Evolutionary conservation across 2,329 filamentous ascomycete species (phyloP), one percentile per base, ranked within the genome.

Genomic region (Trichoderma sp.): DNA sequence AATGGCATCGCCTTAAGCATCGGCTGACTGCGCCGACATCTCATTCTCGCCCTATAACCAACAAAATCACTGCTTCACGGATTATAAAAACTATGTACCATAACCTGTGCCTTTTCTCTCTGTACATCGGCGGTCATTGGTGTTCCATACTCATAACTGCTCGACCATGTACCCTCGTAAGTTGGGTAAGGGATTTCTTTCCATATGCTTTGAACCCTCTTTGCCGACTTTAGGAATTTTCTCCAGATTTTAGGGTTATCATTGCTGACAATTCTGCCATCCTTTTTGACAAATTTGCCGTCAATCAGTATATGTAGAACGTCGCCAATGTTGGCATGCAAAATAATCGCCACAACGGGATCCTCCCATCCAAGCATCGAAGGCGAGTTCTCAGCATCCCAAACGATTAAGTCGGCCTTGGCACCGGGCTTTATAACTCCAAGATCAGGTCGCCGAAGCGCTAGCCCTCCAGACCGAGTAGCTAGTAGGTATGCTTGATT

Each of bases 401-500:
- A 87, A 0, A 87, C 78, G 0, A 86, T 78, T 1, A 88, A 60
- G 70, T 88, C 85, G 3, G 64, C 64, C 32, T 67, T 86, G 13
- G 84, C 84, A 5, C 84, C 84, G 1, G 74, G 74, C 0, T 73
- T 73, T 25, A 87, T 76, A 37, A 83, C 77, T 25, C 86, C 85
- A 0, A 88, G 75, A 70, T 87, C 86, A 0, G 77, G 75, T 0
- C 84, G 78, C 12, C 83, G 78, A 3, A 88, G 77, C 0, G 86
- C 83, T 1, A 84, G 80, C 0, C 78, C 86, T 1, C 86, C 85
- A 5, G 80, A 78, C 2, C 84, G 79, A 0, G 85, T 89, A 0
- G 84, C 83, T 17, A 88, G 79, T 25, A 84, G 76, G 71, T 88
- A 88, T 0, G 85, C 86, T 72, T 89, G 84, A 35, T 85, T 67